Base-by-base conservation (phyloP, 305 asterid genomes). In the Solanum hybrid region DNA sequence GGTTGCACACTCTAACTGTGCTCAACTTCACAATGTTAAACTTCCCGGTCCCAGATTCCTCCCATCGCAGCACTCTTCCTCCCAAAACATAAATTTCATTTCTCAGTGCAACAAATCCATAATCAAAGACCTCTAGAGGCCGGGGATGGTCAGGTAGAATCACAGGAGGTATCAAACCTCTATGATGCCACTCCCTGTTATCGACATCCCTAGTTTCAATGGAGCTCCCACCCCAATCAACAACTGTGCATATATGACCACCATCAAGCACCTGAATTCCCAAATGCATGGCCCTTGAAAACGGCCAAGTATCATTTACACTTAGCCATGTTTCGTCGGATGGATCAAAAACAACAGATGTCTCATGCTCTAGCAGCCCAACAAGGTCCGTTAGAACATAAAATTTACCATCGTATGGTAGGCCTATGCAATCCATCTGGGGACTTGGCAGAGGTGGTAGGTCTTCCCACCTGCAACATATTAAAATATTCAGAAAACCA, bases 221-320 rank as follows among this genome's bases (percentile, higher is more conserved):
- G 73, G 87, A 32, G 42, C 87, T 85, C 76, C 87, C 87, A 60
- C 87, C 87, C 87, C 87, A 85, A 85, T 85, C 87, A 5, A 56
- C 87, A 85, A 85, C 45, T 51, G 87, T 85, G 87, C 87, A 85
- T 56, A 85, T 85, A 32, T 85, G 87, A 56, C 87, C 87, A 85
- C 76, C 87, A 85, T 85, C 87, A 85, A 85, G 87, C 76, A 85
- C 87, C 87, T 85, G 87, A 85, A 85, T 85, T 85, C 87, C 87
- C 75, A 85, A 85, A 85, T 85, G 76, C 87, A 85, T 51, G 36
- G 87, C 87, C 76, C 87, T 85, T 22, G 87, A 85, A 85, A 45
- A 85, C 2, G 87, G 87, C 87, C 76, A 85, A 85, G 24, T 22
- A 85, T 85, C 87, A 51, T 56, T 36, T 19, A 85, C 45, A 85